Evolutionary conservation across 73 alveolate species (phyloP).

Genomic region (Tetrahymena thermophila): DNA sequence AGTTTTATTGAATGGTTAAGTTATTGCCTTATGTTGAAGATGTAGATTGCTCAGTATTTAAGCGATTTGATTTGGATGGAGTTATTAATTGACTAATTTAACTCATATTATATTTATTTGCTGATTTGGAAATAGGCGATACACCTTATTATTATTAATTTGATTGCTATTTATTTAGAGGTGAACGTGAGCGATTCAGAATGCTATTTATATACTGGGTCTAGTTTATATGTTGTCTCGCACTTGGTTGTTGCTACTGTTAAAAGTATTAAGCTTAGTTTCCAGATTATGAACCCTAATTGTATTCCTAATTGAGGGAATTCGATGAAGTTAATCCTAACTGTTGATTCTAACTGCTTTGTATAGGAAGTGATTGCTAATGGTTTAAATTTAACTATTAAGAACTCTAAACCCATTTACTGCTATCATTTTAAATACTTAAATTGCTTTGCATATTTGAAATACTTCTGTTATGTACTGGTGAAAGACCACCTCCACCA

Average conservation of each 20-base stretch:
- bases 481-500: neutral
- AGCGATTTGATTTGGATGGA: neutral
- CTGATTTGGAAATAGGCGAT: neutral
- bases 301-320: neutral
- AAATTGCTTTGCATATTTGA: neutral
- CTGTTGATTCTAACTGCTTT: neutral
- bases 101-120: neutral
- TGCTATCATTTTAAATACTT: neutral
- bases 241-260: neutral
- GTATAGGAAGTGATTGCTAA: neutral
- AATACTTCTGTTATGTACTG: neutral
- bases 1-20: neutral
- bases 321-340: neutral
- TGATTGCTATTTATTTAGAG: neutral
- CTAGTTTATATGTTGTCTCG: neutral
- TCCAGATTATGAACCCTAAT: neutral
- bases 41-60: neutral
- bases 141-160: neutral
- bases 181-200: neutral
- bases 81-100: neutral
- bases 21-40: neutral
- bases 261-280: neutral
- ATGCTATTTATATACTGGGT: neutral
- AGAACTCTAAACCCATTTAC: neutral
- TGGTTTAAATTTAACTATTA: neutral